A percentile compares a stretch with the other conserved stretches of the same genome.
phyloP scores from a whole-genome alignment of 192 early-diverging fungal genomes.

The Podila minutissima region DNA sequence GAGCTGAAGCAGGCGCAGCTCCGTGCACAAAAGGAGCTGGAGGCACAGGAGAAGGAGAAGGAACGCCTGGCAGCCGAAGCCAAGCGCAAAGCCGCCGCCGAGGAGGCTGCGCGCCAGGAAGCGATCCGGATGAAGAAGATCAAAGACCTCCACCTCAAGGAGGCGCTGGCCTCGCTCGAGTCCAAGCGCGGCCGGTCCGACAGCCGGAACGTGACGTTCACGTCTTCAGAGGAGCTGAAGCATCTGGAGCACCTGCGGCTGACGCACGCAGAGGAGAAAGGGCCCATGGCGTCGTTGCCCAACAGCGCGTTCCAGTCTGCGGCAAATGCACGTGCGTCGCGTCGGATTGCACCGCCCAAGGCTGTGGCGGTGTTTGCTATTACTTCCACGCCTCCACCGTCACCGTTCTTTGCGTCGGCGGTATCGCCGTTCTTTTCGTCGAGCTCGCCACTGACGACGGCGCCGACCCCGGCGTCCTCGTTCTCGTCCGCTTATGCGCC shows the following conservation, averaged over 20 bases:
- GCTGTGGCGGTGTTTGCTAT: neutral
- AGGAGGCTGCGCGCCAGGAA: neutral
- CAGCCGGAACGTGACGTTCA: conserved; percentile 19
- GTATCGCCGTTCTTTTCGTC: neutral
- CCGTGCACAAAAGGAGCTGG: neutral
- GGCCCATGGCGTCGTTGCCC: neutral
- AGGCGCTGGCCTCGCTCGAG: conserved; percentile 38
- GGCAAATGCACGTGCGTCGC: neutral
- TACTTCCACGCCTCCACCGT: neutral
- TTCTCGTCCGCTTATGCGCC: neutral
- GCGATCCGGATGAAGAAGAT: conserved; percentile 11
- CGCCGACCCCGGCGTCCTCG: neutral
- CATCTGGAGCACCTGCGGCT: conserved; percentile 36
- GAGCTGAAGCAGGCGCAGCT: neutral
- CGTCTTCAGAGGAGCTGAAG: conserved; percentile 35
- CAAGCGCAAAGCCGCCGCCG: neutral
- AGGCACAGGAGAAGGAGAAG: neutral
- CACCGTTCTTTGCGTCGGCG: neutral
- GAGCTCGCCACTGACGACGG: neutral
- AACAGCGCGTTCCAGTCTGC: neutral
- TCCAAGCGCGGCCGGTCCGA: conserved; percentile 20
- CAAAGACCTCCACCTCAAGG: conserved; percentile 42
- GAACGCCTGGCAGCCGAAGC: neutral
- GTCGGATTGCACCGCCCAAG: neutral
- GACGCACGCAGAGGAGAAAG: neutral